Evolutionary conservation across 2,329 filamentous ascomycete genomes (phyloP), one percentile per base, ranked within the genome.

Genomic region (Trichoderma arundinaceum): DNA sequence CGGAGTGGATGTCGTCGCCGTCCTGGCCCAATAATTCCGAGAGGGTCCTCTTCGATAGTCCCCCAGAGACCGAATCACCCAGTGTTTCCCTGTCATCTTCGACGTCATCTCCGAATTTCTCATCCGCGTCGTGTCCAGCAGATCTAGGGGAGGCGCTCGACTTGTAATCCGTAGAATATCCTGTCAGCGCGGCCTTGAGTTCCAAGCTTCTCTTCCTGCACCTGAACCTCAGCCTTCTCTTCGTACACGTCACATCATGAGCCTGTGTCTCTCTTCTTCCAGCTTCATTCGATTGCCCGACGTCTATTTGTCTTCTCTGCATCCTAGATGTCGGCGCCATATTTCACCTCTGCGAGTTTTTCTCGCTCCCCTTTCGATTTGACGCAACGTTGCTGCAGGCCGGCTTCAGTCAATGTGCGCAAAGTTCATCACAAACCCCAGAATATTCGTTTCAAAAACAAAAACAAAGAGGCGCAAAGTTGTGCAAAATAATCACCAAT

Each of bases 251-350:
- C 7, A 9, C 52, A 17, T 54, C 33, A 13, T 22, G 51, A 19
- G 51, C 32, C 51, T 53, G 51, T 12, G n/a, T 38, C 51, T 53
- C n/a, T 35, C 33, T 7, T 15, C 15, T 32, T 7, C 4, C 51
- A 17, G 19, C 5, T 38, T 10, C 32, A 53, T 35, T 22, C 10
- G 32, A 19, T 13, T 15, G 52, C 28, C 10, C 52, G 17, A 28
- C 6, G 13, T 28, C 35, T n/a, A 22, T 12, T 12, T 28, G 60
- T 22, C 39, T 8, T 44, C 39, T 46, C 17, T 39, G 22, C 10
- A 10, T 28, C 60, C 32, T 63, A 7, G 49, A 46, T n/a, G 61
- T 64, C 6, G 61, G 61, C 33, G 61, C 61, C 61, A 64, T 64
- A n/a, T 7, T 52, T 57, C 51, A 49, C 32, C 17, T 4, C n/a